Base-by-base conservation (phyloP, 2,329 filamentous ascomycete genomes). In the Nectriaceae sp. region DNA sequence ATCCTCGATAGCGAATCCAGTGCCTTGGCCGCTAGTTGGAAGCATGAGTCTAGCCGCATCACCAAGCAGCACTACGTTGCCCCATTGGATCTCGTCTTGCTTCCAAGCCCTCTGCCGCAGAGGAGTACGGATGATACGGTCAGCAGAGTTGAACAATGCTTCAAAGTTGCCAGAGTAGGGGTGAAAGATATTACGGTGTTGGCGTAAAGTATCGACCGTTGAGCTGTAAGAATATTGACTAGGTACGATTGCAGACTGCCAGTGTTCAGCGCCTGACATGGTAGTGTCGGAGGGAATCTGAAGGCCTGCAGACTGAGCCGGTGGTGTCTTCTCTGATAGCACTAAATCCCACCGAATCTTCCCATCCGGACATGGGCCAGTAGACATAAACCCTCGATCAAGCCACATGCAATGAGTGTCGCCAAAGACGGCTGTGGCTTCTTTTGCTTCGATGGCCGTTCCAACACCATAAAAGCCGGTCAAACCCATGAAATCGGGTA, bases 261-360 rank as follows among this genome's bases (percentile, higher is more conserved):
- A 56, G 11, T 44, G 48, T 13, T 56, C 51, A 8, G 42, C 37
- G 19, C 19, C 26, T 3, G 53, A 18, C 1, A 29, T 22, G 16
- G 40, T 37, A 5, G 38, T 42, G 11, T 40, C 19, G 11, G 24
- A 11, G n/a, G n/a, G n/a, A 5, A 31, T 18, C 21, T 50, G 18
- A 2, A 46, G 16, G 5, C 43, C 44, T 1, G 51, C 46, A n/a
- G 36, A 21, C 10, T 44, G 49, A 4, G 52, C 46, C 3, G 52
- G 54, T 3, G 54, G 44, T 5, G 53, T 40, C 3, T 37, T n/a
- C 13, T 63, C 56, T 0, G 56, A 57, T 16, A 63, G 40, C 13
- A 63, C 46, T n/a, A 63, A 46, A 22, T 63, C 59, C 60, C 60
- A 63, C 13, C 60, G 52, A 8, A 56, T 55, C 50, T 53, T 59